These are phyloP conservation scores for Tephrocybe sp. DNA, from an alignment of 768 basidiomycete species.

Conservation along the genomic window DNA sequence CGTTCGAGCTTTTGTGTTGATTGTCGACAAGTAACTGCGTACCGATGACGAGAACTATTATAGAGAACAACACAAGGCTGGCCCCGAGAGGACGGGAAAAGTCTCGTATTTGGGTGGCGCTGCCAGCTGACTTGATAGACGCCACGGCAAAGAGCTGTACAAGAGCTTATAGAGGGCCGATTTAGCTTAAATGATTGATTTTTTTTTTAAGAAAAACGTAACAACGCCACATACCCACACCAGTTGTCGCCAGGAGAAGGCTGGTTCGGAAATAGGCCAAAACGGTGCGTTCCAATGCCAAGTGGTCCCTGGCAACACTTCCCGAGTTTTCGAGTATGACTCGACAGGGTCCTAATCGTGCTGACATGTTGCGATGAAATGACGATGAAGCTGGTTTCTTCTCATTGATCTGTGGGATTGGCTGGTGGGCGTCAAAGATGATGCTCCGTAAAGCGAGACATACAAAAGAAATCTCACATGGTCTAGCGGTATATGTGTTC, in stretches of 20 bases:
- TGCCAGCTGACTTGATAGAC: conserved; percentile 13
- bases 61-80: conserved; percentile 41
- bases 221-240: conserved; percentile 47
- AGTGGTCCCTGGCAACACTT: conserved; percentile 64
- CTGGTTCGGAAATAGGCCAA: conserved; percentile 64
- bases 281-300: conserved; percentile 63
- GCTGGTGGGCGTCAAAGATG: no score
- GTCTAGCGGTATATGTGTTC: no score
- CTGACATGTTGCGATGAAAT: no score
- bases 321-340: conserved; percentile 52
- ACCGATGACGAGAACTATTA: conserved; percentile 51
- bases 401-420: no score
- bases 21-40: conserved; percentile 18
- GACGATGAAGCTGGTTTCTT: no score
- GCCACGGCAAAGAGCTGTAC: conserved; percentile 52
- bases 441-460: no score
- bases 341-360: not conserved
- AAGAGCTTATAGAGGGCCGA: conserved; percentile 34
- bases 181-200: no score
- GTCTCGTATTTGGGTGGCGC: conserved; percentile 11
- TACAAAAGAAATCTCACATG: no score
- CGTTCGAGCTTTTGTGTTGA: no score
- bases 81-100: conserved; percentile 54
- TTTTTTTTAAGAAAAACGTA: not conserved
- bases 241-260: conserved; percentile 54